phyloP scores from a whole-genome alignment of 2,329 filamentous ascomycete species.

The Dendrostoma leiphaemia region DNA sequence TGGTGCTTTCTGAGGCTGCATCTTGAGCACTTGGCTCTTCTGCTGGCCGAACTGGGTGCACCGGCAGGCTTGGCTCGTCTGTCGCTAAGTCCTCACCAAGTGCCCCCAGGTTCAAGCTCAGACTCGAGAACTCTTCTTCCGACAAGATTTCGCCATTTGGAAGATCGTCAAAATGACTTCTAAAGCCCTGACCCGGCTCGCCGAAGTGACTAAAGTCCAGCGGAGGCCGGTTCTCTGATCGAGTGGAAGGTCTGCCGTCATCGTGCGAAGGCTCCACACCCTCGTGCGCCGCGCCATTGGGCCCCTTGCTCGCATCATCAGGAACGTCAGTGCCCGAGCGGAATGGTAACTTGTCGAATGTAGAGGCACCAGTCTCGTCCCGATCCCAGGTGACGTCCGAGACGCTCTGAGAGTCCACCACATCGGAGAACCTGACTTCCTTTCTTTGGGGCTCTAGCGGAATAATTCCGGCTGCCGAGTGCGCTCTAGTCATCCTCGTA shows the following conservation, averaged over 20 bases:
- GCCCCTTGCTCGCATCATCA: neutral
- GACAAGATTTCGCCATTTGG: slow-evolving; percentile 4
- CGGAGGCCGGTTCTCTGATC: slow-evolving; percentile 16
- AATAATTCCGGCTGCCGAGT: slow-evolving; percentile 5
- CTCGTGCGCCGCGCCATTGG: slow-evolving; percentile 3
- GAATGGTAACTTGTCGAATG: slow-evolving; percentile 5
- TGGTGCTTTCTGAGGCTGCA: neutral
- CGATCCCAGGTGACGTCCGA: slow-evolving; percentile 15
- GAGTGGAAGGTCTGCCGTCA: slow-evolving; percentile 9
- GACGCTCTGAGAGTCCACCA: slow-evolving; percentile 17
- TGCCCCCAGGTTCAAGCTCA: slow-evolving; percentile 8
- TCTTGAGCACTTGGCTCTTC: neutral
- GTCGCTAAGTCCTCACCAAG: neutral
- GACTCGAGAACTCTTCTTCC: slow-evolving; percentile 12
- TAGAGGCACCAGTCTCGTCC: slow-evolving; percentile 5
- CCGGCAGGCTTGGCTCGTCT: slow-evolving; percentile 10
- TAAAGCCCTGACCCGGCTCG: neutral
- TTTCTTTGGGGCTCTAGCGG: slow-evolving; percentile 8
- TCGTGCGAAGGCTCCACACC: neutral
- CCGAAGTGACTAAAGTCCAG: slow-evolving; percentile 15
- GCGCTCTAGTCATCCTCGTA: slow-evolving; percentile 6
- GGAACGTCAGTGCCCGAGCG: neutral
- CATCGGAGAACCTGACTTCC: slow-evolving; percentile 17
- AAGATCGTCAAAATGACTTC: neutral
- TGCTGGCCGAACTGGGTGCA: slow-evolving; percentile 4